Evolutionary conservation across 208 protist species (phyloP).

Genomic region (Leishmania guyanensis): DNA sequence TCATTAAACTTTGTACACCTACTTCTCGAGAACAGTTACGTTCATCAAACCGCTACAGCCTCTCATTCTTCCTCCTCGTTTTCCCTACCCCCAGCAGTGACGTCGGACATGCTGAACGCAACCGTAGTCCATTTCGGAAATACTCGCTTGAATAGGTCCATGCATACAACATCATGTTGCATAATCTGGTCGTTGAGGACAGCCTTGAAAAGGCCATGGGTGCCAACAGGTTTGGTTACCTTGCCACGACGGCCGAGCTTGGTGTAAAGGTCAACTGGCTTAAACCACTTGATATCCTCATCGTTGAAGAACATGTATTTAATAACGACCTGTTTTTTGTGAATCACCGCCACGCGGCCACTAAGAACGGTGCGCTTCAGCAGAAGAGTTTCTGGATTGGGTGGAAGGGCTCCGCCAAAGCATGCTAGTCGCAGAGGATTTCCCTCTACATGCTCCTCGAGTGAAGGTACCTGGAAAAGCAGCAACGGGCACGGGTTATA

Average conservation of each 20-base stretch:
- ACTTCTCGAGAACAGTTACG: not conserved
- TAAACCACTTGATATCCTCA: slow-evolving; percentile 97
- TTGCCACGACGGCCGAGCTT: slow-evolving; percentile 94
- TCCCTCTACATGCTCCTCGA: slow-evolving; percentile 81
- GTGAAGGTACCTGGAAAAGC: slow-evolving; percentile 83
- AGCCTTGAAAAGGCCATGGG: slow-evolving; percentile 97
- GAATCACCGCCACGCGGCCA: slow-evolving; percentile 85
- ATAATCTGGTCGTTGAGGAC: slow-evolving; percentile 94
- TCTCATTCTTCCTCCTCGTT: slow-evolving; percentile 34
- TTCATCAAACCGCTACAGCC: not conserved
- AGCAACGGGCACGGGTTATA: slow-evolving; percentile 88
- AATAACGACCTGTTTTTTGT: slow-evolving; percentile 94
- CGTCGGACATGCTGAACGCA: slow-evolving; percentile 73
- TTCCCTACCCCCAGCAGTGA: slow-evolving; percentile 33
- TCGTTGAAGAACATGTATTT: slow-evolving; percentile 96
- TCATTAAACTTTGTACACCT: not conserved
- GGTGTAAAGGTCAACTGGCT: slow-evolving; percentile 97
- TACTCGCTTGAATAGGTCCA: slow-evolving; percentile 98
- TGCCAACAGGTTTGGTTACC: slow-evolving; percentile 96
- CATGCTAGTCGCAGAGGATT: slow-evolving; percentile 72
- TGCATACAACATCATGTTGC: slow-evolving; percentile 97
- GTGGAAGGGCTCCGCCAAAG: slow-evolving; percentile 77
- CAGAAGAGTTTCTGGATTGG: slow-evolving; percentile 83
- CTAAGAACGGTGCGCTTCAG: slow-evolving; percentile 81
- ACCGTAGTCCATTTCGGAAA: slow-evolving; percentile 94